Evolutionary conservation across 495 filamentous ascomycete species (phyloP).

Genomic region (Talaromyces nanjingensis): DNA sequence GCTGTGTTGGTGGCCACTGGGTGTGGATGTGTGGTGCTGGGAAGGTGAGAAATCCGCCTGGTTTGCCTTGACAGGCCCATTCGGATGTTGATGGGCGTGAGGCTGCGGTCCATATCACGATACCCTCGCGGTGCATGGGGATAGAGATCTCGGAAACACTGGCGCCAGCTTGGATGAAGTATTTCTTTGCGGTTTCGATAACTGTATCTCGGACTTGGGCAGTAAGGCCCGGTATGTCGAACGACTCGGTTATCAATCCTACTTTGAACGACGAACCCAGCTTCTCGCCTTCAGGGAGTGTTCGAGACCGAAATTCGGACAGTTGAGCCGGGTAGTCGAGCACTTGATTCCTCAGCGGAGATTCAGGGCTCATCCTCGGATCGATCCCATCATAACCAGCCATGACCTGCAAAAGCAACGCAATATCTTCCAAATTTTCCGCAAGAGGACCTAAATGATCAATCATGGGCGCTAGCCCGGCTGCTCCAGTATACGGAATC

Average conservation of each 20-base stretch:
- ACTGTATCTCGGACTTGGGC: conserved; percentile 34
- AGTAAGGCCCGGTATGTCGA: conserved; percentile 32
- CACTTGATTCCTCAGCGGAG: conserved; percentile 23
- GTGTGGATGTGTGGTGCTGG: conserved; percentile 16
- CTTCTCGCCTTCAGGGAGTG: background rate
- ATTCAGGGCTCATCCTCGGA: conserved; percentile 33
- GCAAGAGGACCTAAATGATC: conserved; percentile 47
- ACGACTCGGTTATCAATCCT: conserved; percentile 36
- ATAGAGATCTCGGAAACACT: conserved; percentile 41
- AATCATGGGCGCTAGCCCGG: conserved; percentile 31
- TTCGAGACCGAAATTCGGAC: background rate
- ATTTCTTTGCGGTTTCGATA: conserved; percentile 27
- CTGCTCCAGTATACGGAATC: conserved; percentile 42
- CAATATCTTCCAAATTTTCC: conserved; percentile 41
- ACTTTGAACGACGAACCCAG: background rate
- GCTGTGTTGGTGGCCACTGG: conserved; percentile 22
- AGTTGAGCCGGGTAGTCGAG: conserved; percentile 12
- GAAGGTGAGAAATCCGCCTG: conserved; percentile 22
- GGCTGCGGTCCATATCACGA: conserved; percentile 40
- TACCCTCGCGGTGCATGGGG: conserved; percentile 39
- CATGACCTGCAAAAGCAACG: conserved; percentile 42
- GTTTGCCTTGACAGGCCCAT: conserved; percentile 22
- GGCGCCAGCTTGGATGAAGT: conserved; percentile 39
- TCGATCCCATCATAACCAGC: conserved; percentile 50
- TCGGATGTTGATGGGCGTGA: conserved; percentile 28